Evolutionary conservation across 73 alveolate genomes (phyloP).

Genomic region (Urostyla sp.): DNA sequence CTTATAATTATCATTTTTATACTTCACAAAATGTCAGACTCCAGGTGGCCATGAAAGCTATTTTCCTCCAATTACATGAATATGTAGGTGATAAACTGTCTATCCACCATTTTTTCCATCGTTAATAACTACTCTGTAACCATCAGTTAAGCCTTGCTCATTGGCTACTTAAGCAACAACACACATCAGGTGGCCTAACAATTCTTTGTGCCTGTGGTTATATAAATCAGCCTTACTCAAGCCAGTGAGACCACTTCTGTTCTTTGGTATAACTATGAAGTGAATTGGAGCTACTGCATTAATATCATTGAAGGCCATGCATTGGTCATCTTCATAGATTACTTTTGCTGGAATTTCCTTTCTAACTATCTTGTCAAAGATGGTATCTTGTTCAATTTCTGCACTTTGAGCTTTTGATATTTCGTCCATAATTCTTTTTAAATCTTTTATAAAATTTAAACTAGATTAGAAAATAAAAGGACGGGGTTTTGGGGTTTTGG

Average conservation of each 20-base stretch:
- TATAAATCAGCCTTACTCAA: constrained; percentile 85
- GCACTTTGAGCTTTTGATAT: constrained; percentile 80
- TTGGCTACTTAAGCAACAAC: constrained; percentile 82
- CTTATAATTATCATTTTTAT: no score
- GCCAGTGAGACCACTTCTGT: constrained; percentile 83
- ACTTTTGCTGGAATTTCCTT: constrained; percentile 92
- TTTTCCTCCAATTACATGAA: no score
- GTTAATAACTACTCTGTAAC: constrained; percentile 93
- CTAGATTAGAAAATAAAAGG: no score
- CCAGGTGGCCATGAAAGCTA: no score
- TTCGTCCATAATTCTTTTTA: no score
- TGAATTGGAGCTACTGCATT: constrained; percentile 91
- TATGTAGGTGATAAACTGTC: constrained; percentile 91
- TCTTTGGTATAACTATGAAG: constrained; percentile 92
- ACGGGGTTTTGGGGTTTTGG: no score
- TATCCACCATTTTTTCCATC: constrained; percentile 92
- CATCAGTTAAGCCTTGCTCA: constrained; percentile 85
- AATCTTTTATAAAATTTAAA: no score
- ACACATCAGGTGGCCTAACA: constrained; percentile 86
- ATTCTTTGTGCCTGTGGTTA: constrained; percentile 77
- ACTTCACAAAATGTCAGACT: no score
- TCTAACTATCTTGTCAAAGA: constrained; percentile 93
- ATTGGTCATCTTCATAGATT: constrained; percentile 91
- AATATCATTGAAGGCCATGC: constrained; percentile 92
- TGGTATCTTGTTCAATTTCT: constrained; percentile 83